phyloP scores from a whole-genome alignment of 108 stramenopile species.

The Pelagomonas calceolata region DNA sequence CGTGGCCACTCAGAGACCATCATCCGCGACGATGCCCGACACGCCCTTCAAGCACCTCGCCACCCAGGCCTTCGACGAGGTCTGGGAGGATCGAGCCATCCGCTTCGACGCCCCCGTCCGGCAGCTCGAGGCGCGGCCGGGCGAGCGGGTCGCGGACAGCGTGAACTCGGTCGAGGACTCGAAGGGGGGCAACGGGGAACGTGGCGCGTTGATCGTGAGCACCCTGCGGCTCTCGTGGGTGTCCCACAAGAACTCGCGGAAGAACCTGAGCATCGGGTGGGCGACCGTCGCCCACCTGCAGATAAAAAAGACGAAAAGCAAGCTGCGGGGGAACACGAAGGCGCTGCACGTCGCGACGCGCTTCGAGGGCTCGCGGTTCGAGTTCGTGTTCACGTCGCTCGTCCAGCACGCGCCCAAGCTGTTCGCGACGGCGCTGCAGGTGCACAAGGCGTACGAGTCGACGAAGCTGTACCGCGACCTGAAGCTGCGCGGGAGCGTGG shows the following conservation, averaged over 20 bases:
- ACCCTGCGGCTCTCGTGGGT: conserved; percentile 49
- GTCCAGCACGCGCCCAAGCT: conserved; percentile 44
- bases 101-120: conserved; percentile 31
- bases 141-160: conserved; percentile 39
- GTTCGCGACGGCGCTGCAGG: conserved; percentile 53
- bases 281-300: conserved; percentile 25
- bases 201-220: conserved; percentile 37
- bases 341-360: conserved; percentile 46
- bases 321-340: conserved; percentile 42
- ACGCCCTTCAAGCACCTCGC: too few species aligned
- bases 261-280: conserved; percentile 43
- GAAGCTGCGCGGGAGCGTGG: conserved; percentile 45
- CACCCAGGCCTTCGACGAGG: neutral
- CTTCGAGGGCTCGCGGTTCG: conserved; percentile 26
- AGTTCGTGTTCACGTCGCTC: conserved; percentile 54
- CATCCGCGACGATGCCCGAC: too few species aligned
- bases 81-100: conserved; percentile 55
- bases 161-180: conserved; percentile 55
- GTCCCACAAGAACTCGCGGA: conserved; percentile 25
- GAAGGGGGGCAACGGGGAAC: conserved; percentile 36
- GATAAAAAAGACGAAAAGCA: conserved; percentile 30
- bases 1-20: too few species aligned
- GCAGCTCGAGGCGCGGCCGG: conserved; percentile 19
- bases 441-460: conserved; percentile 49
- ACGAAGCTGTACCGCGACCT: conserved; percentile 47